These are phyloP conservation scores for Pseudogymnoascus sp. DNA, from an alignment of 2,329 filamentous ascomycete species.

Conservation along the genomic window DNA sequence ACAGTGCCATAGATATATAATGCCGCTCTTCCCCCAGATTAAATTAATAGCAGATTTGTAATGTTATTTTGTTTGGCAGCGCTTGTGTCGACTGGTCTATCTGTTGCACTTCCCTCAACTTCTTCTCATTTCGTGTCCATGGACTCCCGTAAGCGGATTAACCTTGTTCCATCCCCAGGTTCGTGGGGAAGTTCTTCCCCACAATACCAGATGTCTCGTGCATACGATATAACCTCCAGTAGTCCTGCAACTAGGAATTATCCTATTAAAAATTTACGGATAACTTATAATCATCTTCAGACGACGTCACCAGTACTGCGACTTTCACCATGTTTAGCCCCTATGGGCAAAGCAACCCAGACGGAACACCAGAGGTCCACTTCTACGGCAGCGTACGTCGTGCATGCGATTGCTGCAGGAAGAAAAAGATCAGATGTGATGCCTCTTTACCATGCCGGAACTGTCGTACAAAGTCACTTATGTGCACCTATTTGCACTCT, in stretches of 20 bases:
- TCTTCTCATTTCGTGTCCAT: conserved; percentile 26
- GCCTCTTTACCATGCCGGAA: conserved; percentile 24
- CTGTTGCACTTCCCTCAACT: not conserved
- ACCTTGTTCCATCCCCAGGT: conserved; percentile 5
- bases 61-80: not conserved
- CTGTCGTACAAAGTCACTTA: conserved; percentile 16
- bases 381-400: not conserved
- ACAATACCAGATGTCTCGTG: not conserved
- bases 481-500: conserved; percentile 27
- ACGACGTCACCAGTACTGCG: not conserved
- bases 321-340: not conserved
- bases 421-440: conserved; percentile 27
- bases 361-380: not conserved
- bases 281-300: not conserved
- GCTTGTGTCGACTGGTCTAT: not conserved
- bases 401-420: conserved; percentile 28
- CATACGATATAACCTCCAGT: not conserved
- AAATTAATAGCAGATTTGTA: not conserved
- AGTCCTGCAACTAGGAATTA: not conserved
- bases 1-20: not conserved
- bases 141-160: conserved; percentile 25
- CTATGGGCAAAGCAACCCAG: not conserved
- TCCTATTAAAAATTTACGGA: not conserved
- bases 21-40: not conserved
- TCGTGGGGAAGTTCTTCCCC: not conserved